A percentile compares a stretch with the other conserved stretches of the same genome.
phyloP scores from a whole-genome alignment of 768 basidiomycete genomes.

The Leucocoprinus birnbaumii region DNA sequence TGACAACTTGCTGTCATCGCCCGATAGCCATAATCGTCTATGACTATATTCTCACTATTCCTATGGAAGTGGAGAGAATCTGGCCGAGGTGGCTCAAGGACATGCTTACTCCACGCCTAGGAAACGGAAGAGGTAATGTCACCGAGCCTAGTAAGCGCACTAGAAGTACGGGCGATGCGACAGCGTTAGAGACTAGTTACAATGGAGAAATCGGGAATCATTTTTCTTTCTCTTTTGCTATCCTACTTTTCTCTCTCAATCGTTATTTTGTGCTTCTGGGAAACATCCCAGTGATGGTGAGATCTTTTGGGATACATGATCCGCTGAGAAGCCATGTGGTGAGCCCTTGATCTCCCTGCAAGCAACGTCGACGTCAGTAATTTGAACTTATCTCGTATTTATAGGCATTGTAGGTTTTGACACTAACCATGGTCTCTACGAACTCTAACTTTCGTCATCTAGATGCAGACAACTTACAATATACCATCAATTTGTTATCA shows the following conservation, averaged over 20 bases:
- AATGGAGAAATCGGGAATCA: neutral
- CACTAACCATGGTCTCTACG: no score
- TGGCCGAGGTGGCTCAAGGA: slow-evolving; percentile 27
- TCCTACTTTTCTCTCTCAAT: slow-evolving; percentile 37
- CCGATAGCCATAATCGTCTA: slow-evolving; percentile 42
- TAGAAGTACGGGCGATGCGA: no score
- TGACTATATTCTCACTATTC: slow-evolving; percentile 45
- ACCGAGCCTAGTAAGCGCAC: no score
- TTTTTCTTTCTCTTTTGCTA: slow-evolving; percentile 23
- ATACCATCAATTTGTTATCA: slow-evolving; percentile 13
- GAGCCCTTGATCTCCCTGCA: no score
- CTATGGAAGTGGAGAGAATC: slow-evolving; percentile 37
- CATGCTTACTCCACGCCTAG: neutral
- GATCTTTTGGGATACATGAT: slow-evolving; percentile 24
- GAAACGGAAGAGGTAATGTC: neutral
- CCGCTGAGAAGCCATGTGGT: neutral
- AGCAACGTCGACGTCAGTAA: no score
- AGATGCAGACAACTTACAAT: no score
- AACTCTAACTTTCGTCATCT: no score
- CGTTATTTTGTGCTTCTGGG: slow-evolving; percentile 38
- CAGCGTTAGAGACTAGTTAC: neutral
- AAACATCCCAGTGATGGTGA: slow-evolving; percentile 32
- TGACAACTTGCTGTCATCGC: neutral
- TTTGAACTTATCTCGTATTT: neutral
- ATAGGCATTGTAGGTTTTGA: neutral